Conservation (phyloP, 176 grass and related monocot genomes). For the Aegilops bicornis region DNA sequence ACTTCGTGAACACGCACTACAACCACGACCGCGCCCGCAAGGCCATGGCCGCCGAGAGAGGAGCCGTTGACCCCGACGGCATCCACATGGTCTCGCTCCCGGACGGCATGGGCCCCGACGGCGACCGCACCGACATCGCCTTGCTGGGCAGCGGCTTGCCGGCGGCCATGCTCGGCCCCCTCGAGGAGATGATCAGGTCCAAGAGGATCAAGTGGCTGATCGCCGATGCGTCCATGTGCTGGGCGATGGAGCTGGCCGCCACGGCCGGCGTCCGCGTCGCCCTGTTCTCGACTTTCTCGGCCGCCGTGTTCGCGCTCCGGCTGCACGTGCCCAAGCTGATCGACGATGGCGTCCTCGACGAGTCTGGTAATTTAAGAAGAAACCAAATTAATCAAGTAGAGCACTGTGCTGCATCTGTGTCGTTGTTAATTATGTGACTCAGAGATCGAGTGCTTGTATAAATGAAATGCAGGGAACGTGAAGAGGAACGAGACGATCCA, state of each 20-base stretch:
- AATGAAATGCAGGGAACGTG: conserved; percentile 21
- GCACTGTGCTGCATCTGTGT: background rate
- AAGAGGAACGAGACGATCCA: conserved; percentile 26
- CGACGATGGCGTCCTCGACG: conserved; percentile 47
- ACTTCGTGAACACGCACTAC: conserved; percentile 54
- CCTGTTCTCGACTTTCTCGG: conserved; percentile 37
- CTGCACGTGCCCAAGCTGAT: conserved; percentile 44
- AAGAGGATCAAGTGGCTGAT: conserved; percentile 52
- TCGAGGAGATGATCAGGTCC: conserved; percentile 43
- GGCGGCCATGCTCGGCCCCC: conserved; percentile 30
- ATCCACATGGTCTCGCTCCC: conserved; percentile 58
- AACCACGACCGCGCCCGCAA: conserved; percentile 36
- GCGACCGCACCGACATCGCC: conserved; percentile 47
- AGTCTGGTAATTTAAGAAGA: conserved; percentile 27
- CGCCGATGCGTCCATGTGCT: conserved; percentile 53
- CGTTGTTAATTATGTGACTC: background rate
- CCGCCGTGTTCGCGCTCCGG: conserved; percentile 18
- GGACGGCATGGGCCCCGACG: conserved; percentile 59
- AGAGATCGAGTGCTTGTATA: background rate
- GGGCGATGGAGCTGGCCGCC: conserved; percentile 25
- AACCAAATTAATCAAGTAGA: background rate
- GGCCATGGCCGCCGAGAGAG: conserved; percentile 29
- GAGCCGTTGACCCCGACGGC: conserved; percentile 13
- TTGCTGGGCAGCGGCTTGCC: conserved; percentile 2
- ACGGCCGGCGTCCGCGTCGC: conserved; percentile 26